Evolutionary conservation across 2,329 filamentous ascomycete species (phyloP), one percentile per base, ranked within the genome.

Genomic region (Paraphoma sp.): DNA sequence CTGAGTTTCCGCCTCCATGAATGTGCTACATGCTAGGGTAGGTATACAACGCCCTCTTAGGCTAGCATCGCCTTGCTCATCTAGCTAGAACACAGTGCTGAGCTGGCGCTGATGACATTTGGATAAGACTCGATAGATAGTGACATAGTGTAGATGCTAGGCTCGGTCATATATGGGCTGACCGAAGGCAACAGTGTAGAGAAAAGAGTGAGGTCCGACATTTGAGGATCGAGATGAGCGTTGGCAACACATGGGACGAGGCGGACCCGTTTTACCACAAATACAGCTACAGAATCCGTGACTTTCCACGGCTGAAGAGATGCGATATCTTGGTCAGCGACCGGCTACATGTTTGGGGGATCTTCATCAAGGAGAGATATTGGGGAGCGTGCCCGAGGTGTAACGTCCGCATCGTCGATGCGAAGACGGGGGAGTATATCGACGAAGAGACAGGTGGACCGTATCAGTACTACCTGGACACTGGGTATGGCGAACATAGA

Each of bases 121-220:
- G 54, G 56, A 41, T 36, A 28, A 55, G 56, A 12, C 51, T 55
- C 16, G 54, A 62, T 2, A 53, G 54, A 62, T 2, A 53, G 45
- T 48, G 59, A 55, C 36, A 51, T 57, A 2, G 48, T 62, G 3
- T 38, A 56, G 33, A 44, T 52, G 44, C 12, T 17, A 29, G 28
- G 48, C 16, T 9, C 17, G 6, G 2, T 52, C 6, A 51, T 52
- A 28, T 8, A 9, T 3, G 3, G 45, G 8, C 16, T 45, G 9
- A 14, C 9, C 3, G 18, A 52, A 40, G 17, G 3, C 12, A 14
- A 18, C 16, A 28, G 29, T 12, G 3, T 29, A 29, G 46, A 29
- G 46, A 50, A 44, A 42, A 7, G 23, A 40, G 23, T 2, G 41
- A 41, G 31, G 18, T 50, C 30, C 40, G 29, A 30, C 46, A 29